These are phyloP conservation scores for Spinellus fusiger DNA, from an alignment of 192 early-diverging fungal species.

Conservation along the genomic window DNA sequence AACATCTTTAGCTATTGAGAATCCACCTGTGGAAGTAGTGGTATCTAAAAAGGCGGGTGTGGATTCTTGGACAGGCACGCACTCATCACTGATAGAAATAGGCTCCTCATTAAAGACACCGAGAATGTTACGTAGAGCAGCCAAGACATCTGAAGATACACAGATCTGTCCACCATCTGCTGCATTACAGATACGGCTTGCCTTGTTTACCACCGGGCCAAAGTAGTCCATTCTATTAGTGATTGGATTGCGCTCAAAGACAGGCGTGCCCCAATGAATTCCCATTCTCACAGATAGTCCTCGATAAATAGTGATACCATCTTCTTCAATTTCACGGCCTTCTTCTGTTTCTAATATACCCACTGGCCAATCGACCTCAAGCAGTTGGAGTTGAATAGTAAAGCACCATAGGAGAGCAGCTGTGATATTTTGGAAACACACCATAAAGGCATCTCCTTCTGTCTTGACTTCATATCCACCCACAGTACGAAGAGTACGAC, in stretches of 20 bases:
- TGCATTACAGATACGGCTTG: constrained; percentile 73
- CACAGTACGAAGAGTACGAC: constrained; percentile 69
- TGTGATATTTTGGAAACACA: constrained; percentile 76
- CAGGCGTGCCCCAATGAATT: constrained; percentile 82
- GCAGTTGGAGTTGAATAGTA: constrained; percentile 74
- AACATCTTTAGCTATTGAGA: constrained; percentile 17
- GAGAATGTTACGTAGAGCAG: constrained; percentile 22
- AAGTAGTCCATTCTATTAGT: constrained; percentile 95
- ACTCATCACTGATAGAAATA: constrained; percentile 8
- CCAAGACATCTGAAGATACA: constrained; percentile 71
- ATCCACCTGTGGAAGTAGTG: not conserved
- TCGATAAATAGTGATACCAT: constrained; percentile 63
- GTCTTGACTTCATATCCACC: constrained; percentile 96
- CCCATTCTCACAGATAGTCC: constrained; percentile 92
- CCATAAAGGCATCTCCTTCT: constrained; percentile 94
- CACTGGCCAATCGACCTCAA: constrained; percentile 81
- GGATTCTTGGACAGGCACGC: too few species aligned
- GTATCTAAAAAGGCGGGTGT: not conserved
- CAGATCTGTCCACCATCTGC: constrained; percentile 90
- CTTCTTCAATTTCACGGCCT: constrained; percentile 66
- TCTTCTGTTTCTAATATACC: constrained; percentile 76
- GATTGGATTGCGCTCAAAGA: constrained; percentile 83
- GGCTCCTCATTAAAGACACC: constrained; percentile 17
- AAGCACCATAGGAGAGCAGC: constrained; percentile 85
- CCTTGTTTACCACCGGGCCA: constrained; percentile 89